Evolutionary conservation across 179 eudicot genomes (phyloP), one percentile per base, ranked within the genome.

Genomic region (Spinacia oleracea): DNA sequence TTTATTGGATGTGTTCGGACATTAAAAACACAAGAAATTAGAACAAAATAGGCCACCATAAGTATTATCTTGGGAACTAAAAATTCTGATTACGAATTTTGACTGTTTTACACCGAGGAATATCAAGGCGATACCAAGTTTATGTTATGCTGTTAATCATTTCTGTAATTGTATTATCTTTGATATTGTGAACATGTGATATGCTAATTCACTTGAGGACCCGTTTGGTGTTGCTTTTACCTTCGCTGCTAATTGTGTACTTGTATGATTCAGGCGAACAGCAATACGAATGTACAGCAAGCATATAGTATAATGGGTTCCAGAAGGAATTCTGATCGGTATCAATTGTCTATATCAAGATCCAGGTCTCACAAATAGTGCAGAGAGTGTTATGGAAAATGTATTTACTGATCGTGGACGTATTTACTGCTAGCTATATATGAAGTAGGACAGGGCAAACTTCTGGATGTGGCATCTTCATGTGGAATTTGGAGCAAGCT

Each of bases 211-310:
- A 10, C 6, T 9, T 70, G 48, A 18, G 16, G 4, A 18, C 18
- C 18, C 18, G 23, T 9, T 51, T 51, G 29, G 45, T 32, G 27
- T 9, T 27, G 27, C 60, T 34, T 59, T 42, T 74, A 75, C n/a
- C 70, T 12, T n/a, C 10, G 18, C 34, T 20, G 55, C 59, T 20
- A 35, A 78, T 14, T 40, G 46, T 32, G 1, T 59, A 38, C 40
- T 38, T 38, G 40, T 38, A 23, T 48, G 60, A 31, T 75, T 58
- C 83, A 75, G 83, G 78, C 73, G 73, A 20, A 72, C 11, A 23
- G 35, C 29, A 10, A 55, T 43, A 29, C 53, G 32, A 53, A 27
- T 65, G 58, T 46, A 71, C 59, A 48, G 74, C 70, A 40, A 46
- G 58, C 68, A 31, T 50, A 29, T n/a, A n/a, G n/a, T n/a, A 35